Base-by-base conservation (phyloP, 2,329 filamentous ascomycete species). In the Penicillium sp. region DNA sequence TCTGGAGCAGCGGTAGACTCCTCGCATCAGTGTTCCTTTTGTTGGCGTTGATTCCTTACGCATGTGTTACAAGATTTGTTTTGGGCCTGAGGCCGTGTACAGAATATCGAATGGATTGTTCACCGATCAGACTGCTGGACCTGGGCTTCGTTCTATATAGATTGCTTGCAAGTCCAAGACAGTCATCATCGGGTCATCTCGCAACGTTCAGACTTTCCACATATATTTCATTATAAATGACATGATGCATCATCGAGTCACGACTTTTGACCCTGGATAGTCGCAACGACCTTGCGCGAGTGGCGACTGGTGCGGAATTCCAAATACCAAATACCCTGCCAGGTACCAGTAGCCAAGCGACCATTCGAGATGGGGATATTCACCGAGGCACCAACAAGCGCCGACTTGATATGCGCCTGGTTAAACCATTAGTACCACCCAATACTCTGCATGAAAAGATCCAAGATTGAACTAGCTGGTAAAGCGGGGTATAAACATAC, bases 291-390 rank as follows among this genome's bases (percentile, higher is more conserved):
- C 60, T 80, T 84, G 56, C 92, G 77, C 47, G 78, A 73, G 65
- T 95, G 89, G 65, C 79, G 86, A 51, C 71, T 71, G 2, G 71
- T 76, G 39, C 90, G 75, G 62, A 96, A 96, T 66, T 96, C 92
- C 48, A 95, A 69, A 64, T 93, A 94, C 85, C 86, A 96, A 42
- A 96, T 90, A 0, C 92, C 80, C 48, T 72, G 69, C 70, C 70
- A 73, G 11, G 78, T 82, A 1, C 79, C 79, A 11, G 73, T 77
- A 7, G 70, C 81, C 60, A 96, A 64, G 52, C 77, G 80, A 26
- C 92, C 92, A 57, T 96, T 80, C 43, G 77, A 83, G 62, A 98
- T 95, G 1, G 92, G 92, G 41, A 98, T 84, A 4, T 82, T 90
- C 2, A 96, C 80, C 52, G 84, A 94, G 3, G 89, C 86, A 10